Base-by-base conservation (phyloP, 1,284 basidiomycete genomes). In the Heterobasidion occidentale region DNA sequence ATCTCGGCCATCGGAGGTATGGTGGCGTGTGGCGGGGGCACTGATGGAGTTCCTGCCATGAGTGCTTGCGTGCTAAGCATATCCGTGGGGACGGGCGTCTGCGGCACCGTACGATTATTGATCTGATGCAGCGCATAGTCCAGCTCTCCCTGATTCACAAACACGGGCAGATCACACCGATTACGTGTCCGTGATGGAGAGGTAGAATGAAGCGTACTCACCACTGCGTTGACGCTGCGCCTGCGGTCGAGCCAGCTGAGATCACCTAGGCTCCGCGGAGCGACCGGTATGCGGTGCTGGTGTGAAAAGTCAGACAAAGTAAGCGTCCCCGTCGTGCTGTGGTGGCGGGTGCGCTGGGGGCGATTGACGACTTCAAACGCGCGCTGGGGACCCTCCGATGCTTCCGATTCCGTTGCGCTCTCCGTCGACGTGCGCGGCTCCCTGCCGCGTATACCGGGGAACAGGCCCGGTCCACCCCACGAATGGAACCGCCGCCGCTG, bases 321-420 rank as follows among this genome's bases (percentile, higher is more conserved):
- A 46, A 72, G 69, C n/a, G 77, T 70, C 60, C 76, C 78, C 57
- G 77, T 75, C 19, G 66, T 74, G 58, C 77, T 81, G 14, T 71
- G 68, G 59, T 73, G 75, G 33, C 77, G 79, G 36, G 66, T 67
- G 47, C 81, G 77, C 12, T 69, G 64, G 9, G 83, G 84, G 46
- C 88, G 77, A 65, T 89, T 90, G 20, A 84, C 68, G 27, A 91
- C 87, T 65, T 90, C 88, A 63, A 90, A 90, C 1, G 77, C 75
- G 57, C 78, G 72, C 52, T 46, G 45, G 8, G 51, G 74, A 66
- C 55, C 71, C 64, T 58, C 73, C 8, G 67, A 63, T 14, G 44
- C 35, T 34, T 59, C 70, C 33, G 80, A 76, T 59, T 68, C 68
- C 36, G 70, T 59, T 15, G 77, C 78, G 46, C 72, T 80, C 55